phyloP scores from a whole-genome alignment of 495 filamentous ascomycete species.

The Cercophora sp. region DNA sequence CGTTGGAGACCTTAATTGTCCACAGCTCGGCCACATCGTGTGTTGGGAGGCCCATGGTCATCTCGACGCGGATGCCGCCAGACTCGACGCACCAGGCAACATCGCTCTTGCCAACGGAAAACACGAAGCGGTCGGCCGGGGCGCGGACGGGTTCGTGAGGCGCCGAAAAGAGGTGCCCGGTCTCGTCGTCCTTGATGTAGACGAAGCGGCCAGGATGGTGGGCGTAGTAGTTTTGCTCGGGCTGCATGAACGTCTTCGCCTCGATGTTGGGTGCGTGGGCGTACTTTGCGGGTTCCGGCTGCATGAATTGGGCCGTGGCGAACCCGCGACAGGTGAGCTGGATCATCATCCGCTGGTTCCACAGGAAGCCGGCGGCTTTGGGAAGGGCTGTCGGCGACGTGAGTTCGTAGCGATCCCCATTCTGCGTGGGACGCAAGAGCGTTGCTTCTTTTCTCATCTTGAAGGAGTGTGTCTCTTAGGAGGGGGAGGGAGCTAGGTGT shows the following conservation, averaged over 20 bases:
- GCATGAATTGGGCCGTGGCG: conserved; percentile 57
- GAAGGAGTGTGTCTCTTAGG: neutral
- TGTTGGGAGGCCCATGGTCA: conserved; percentile 49
- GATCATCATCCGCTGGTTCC: conserved; percentile 61
- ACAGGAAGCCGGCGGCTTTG: conserved; percentile 54
- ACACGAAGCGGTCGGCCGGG: conserved; percentile 44
- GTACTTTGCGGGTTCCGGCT: conserved; percentile 56
- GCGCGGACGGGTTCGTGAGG: conserved; percentile 54
- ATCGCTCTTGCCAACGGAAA: conserved; percentile 53
- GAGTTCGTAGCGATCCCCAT: conserved; percentile 54
- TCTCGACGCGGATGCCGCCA: conserved; percentile 47
- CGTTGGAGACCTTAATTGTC: conserved; percentile 51
- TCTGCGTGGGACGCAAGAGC: conserved; percentile 42
- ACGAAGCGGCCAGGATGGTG: conserved; percentile 57
- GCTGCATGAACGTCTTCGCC: conserved; percentile 58
- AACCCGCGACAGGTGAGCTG: conserved; percentile 55
- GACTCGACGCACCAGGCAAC: conserved; percentile 50
- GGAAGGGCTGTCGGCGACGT: conserved; percentile 52
- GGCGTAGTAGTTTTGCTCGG: conserved; percentile 55
- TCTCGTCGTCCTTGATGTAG: conserved; percentile 56
- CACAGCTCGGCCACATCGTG: conserved; percentile 54
- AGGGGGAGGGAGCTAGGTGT: no score
- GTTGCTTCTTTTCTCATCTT: conserved; percentile 27
- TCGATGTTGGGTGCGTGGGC: conserved; percentile 53
- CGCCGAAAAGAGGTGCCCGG: conserved; percentile 49